Conservation (phyloP, 1,139 yeast species). For the Candida dubliniensis region DNA sequence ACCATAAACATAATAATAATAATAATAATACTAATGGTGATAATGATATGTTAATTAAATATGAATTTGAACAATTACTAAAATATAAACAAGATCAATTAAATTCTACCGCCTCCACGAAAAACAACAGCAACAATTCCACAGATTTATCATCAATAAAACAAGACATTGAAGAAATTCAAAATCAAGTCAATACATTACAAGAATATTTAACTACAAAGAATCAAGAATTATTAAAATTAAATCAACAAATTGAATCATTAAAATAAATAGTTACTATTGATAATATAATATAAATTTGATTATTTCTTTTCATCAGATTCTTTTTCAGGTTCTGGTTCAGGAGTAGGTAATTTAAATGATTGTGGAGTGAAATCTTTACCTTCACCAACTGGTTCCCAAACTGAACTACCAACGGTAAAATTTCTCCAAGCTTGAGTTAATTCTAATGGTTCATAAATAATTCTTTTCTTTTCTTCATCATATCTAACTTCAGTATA, state of each 20-base stretch:
- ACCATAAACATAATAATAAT: constrained; percentile 28
- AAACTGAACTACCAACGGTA: constrained; percentile 81
- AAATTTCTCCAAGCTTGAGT: constrained; percentile 93
- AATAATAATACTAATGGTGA: constrained; percentile 26
- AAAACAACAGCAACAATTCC: constrained; percentile 9
- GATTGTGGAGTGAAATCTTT: constrained; percentile 77
- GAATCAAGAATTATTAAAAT: constrained; percentile 48
- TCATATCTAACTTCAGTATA: constrained; percentile 89
- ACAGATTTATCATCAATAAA: constrained; percentile 42
- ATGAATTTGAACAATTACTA: constrained; percentile 80
- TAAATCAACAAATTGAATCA: constrained; percentile 43
- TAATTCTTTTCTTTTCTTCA: constrained; percentile 86
- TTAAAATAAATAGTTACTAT: constrained; percentile 14
- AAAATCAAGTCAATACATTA: constrained; percentile 61
- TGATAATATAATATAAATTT: neutral
- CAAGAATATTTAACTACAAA: constrained; percentile 56
- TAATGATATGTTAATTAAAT: constrained; percentile 41
- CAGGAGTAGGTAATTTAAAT: constrained; percentile 80
- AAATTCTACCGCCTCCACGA: neutral
- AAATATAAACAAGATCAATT: constrained; percentile 60
- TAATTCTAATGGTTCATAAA: constrained; percentile 85
- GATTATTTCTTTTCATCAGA: constrained; percentile 22
- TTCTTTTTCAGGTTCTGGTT: constrained; percentile 66
- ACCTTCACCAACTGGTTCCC: constrained; percentile 94
- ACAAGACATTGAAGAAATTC: constrained; percentile 63